Evolutionary conservation across 2,329 filamentous ascomycete genomes (phyloP), one percentile per base, ranked within the genome.

Genomic region (Fusarium sp.): DNA sequence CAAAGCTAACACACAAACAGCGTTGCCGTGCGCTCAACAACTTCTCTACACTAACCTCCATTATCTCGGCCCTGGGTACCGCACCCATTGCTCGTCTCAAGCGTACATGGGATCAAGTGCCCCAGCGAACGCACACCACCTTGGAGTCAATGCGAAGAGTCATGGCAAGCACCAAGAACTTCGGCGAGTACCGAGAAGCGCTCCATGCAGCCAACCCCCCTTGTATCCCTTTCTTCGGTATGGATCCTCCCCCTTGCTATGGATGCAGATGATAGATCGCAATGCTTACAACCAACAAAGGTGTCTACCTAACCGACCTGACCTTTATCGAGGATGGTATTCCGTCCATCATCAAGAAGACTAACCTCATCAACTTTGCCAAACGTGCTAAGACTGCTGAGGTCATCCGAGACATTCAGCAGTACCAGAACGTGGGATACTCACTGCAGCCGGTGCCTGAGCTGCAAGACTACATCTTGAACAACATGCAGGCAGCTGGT

Each of bases 261-360:
- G 11, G 20, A 35, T 30, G 17, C 25, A 27, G 14, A 35, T 47
- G 25, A 63, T 38, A 20, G 43, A 59, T 47, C 43, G 33, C 30
- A 63, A 45, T 67, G 33, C 66, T 73, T 17, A 75, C 65, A 57
- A 63, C 20, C 32, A 63, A 25, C 27, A 25, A 59, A 97, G 95
- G 95, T 84, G 96, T 98, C 65, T 99, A 98, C 82, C 87, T 99
- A 71, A 99, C 97, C 68, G 97, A 99, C 85, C 87, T 99, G 68
- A 98, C 96, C 1, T 99, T 99, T 80, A 99, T 99, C 74, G 97
- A 99, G 83, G 96, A 99, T 80, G 97, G 97, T 76, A 99, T 99
- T 72, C 95, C 97, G 4, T 97, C 95, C 11, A 91, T 98, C 78
- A 95, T 97, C 84, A 98, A 98, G 84, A 97, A 97, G 84, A 97